phyloP scores from a whole-genome alignment of 2,329 filamentous ascomycete genomes.

The Pleoardoris graminearum region DNA sequence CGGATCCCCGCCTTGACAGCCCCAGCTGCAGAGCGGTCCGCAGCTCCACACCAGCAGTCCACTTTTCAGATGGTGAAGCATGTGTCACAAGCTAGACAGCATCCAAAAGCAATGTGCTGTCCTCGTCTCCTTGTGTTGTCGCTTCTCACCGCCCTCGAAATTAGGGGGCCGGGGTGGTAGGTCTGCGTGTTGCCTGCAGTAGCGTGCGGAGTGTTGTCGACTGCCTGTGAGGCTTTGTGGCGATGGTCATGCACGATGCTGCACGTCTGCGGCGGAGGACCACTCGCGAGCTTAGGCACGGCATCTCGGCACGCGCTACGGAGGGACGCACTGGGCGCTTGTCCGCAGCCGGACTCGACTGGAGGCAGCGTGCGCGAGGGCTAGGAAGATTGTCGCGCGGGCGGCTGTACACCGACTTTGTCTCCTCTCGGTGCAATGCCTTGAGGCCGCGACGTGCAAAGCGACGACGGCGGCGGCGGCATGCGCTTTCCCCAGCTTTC shows the following conservation, averaged over 20 bases:
- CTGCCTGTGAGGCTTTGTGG: conserved; percentile 18
- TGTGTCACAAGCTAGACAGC: conserved; percentile 25
- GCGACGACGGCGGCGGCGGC: conserved; percentile 9
- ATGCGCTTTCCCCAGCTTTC: conserved; percentile 37
- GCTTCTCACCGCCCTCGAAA: conserved; percentile 33
- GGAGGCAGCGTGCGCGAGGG: conserved; percentile 17
- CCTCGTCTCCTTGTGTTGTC: conserved; percentile 23
- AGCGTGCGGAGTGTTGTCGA: conserved; percentile 24
- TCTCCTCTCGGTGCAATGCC: conserved; percentile 30
- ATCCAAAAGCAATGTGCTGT: conserved; percentile 29
- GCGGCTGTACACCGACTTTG: conserved; percentile 34
- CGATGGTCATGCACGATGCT: conserved; percentile 20
- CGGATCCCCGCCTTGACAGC: background rate
- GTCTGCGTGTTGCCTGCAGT: conserved; percentile 35
- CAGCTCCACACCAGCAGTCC: conserved; percentile 23
- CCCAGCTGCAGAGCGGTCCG: conserved; percentile 8
- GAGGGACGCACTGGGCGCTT: conserved; percentile 14
- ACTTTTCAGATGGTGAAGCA: conserved; percentile 18
- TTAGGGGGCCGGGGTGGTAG: conserved; percentile 36
- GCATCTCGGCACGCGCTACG: conserved; percentile 20
- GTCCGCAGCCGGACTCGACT: conserved; percentile 30
- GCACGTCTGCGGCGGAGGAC: conserved; percentile 27
- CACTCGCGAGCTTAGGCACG: conserved; percentile 11
- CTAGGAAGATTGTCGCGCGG: conserved; percentile 24
- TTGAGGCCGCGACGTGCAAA: conserved; percentile 26